Evolutionary conservation across 2,329 filamentous ascomycete genomes (phyloP), one percentile per base, ranked within the genome.

Genomic region (Grosmannia serpens): DNA sequence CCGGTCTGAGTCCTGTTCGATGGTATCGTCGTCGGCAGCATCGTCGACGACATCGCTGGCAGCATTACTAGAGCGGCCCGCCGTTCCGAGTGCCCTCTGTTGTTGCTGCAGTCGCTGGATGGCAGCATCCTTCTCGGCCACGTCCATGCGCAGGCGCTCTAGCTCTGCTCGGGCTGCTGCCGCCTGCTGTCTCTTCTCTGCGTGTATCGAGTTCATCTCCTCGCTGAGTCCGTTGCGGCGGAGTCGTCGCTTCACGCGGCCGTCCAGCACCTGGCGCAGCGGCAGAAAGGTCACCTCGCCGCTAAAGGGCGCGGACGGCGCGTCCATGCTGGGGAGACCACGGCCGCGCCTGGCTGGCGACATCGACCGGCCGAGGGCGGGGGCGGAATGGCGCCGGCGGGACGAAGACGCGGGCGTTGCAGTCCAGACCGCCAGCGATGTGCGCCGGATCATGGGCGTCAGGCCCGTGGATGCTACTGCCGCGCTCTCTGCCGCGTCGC

Each of bases 181-280:
- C 0, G 70, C 69, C 49, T 71, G 69, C 20, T 68, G 70, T 50
- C 69, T 73, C 65, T 77, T 79, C 59, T 79, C 77, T 9, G 70
- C 69, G 9, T 76, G 70, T 57, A 82, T 76, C 15, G 68, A 67
- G 65, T 83, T 80, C 70, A 83, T 77, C 69, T 84, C 78, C 62
- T 82, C 81, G 62, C 80, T 82, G 6, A 84, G 66, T 4, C 79
- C 75, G 62, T 79, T 80, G 55, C 82, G 77, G 9, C 79, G 74
- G 44, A 82, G 73, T 22, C 82, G 76, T 6, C 82, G 76, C 69
- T 82, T 78, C 52, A 83, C 73, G 17, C 82, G 77, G 8, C 79
- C 80, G 47, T 82, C 77, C 9, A 82, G 71, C 20, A 82, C 76
- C 58, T 83, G 80, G 10, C 78, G 76, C 3, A 84, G 73, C 0